phyloP scores from a whole-genome alignment of 352 stramenopile species.

The Peronospora destructor region DNA sequence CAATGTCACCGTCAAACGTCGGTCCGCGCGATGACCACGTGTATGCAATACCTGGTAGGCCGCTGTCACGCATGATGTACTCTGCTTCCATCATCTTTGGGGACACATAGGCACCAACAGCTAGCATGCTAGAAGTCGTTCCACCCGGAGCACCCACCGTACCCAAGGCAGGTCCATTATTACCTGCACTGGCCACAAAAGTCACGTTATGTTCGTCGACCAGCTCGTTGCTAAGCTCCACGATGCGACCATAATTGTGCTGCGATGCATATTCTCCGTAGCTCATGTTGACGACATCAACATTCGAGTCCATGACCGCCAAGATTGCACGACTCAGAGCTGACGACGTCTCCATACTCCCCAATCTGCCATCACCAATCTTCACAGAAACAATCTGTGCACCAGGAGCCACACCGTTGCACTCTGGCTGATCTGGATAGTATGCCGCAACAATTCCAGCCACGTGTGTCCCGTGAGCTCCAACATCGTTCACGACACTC shows the following conservation, averaged over 20 bases:
- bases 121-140: slow-evolving; percentile 84
- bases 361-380: slow-evolving; percentile 92
- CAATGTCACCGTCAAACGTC: slow-evolving; percentile 86
- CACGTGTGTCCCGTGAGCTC: slow-evolving; percentile 93
- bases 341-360: slow-evolving; percentile 91
- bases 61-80: slow-evolving; percentile 84
- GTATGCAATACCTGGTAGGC: slow-evolving; percentile 68
- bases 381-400: slow-evolving; percentile 92
- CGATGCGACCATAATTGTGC: slow-evolving; percentile 85
- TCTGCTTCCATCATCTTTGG: slow-evolving; percentile 90
- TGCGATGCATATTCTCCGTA: slow-evolving; percentile 91
- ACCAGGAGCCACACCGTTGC: slow-evolving; percentile 90
- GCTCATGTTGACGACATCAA: slow-evolving; percentile 95
- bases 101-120: slow-evolving; percentile 92
- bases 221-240: slow-evolving; percentile 86
- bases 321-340: slow-evolving; percentile 87
- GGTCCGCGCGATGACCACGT: slow-evolving; percentile 91
- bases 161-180: slow-evolving; percentile 93
- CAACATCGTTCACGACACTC: slow-evolving; percentile 90
- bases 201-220: slow-evolving; percentile 89
- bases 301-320: slow-evolving; percentile 79
- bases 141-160: slow-evolving; percentile 90
- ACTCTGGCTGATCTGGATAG: slow-evolving; percentile 76
- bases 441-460: slow-evolving; percentile 91
- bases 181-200: slow-evolving; percentile 91